These are phyloP conservation scores for Suhomyces pyralidae DNA, from an alignment of 805 yeast species.

Conservation along the genomic window DNA sequence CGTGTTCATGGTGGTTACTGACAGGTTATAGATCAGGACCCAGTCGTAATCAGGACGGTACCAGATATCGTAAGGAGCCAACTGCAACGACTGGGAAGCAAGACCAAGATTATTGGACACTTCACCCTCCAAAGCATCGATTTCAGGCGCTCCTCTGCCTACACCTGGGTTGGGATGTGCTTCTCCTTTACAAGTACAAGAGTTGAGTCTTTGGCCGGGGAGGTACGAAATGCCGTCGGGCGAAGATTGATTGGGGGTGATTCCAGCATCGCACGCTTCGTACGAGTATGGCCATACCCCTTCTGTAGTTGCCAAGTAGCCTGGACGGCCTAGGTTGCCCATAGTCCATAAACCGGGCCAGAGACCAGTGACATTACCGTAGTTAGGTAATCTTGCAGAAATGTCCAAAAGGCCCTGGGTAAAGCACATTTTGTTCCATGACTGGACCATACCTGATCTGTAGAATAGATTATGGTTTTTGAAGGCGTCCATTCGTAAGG, in stretches of 20 bases:
- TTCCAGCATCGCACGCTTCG: constrained; percentile 87
- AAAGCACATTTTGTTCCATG: constrained; percentile 90
- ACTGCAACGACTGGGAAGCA: constrained; percentile 88
- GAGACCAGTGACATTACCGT: constrained; percentile 73
- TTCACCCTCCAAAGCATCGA: constrained; percentile 88
- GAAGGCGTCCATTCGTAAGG: constrained; percentile 37
- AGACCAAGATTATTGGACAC: constrained; percentile 50
- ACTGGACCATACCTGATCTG: constrained; percentile 88
- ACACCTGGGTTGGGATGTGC: constrained; percentile 85
- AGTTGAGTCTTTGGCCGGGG: constrained; percentile 76
- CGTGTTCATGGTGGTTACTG: constrained; percentile 77
- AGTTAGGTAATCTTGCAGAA: constrained; percentile 74
- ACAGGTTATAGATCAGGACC: constrained; percentile 64
- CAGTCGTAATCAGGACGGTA: constrained; percentile 84
- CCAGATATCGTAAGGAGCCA: constrained; percentile 96
- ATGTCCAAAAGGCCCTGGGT: constrained; percentile 80
- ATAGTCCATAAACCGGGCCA: constrained; percentile 98
- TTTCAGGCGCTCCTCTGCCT: constrained; percentile 96
- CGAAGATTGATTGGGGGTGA: constrained; percentile 89
- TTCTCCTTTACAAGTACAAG: constrained; percentile 78
- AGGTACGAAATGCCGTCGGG: constrained; percentile 84
- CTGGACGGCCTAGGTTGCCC: constrained; percentile 93
- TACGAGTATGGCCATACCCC: constrained; percentile 96
- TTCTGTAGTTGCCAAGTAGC: constrained; percentile 80
- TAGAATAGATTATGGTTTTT: constrained; percentile 69